Evolutionary conservation across 192 early-diverging fungal genomes (phyloP).

Genomic region (Linnemannia schmuckeri): DNA sequence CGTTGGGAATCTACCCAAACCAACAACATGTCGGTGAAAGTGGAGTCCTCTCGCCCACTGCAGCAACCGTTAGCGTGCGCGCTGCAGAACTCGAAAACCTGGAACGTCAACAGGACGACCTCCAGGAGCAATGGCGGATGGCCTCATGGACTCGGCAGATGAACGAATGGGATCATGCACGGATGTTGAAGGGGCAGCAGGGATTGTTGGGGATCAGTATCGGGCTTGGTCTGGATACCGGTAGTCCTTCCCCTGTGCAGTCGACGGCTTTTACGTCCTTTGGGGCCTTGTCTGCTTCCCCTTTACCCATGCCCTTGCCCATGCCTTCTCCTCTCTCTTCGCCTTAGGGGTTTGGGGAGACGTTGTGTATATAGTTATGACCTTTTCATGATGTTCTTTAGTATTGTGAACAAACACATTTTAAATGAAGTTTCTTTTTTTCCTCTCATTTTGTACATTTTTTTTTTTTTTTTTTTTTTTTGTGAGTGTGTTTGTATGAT

Average conservation of each 20-base stretch:
- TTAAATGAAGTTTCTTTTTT: neutral
- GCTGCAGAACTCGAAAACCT: slow-evolving; percentile 21
- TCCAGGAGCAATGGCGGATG: slow-evolving; percentile 48
- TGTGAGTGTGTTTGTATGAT: too few relatives aligned
- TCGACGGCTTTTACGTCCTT: neutral
- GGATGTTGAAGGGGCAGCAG: slow-evolving; percentile 38
- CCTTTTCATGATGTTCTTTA: neutral
- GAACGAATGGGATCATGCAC: slow-evolving; percentile 55
- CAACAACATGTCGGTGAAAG: neutral
- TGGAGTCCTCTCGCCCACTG: neutral
- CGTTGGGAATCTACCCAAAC: neutral
- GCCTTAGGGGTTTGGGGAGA: neutral
- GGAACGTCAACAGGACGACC: slow-evolving; percentile 25
- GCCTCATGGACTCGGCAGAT: slow-evolving; percentile 49
- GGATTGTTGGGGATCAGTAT: slow-evolving; percentile 23
- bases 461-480: too few relatives aligned
- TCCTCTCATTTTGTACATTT: neutral
- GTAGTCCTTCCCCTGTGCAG: neutral
- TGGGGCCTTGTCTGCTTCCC: neutral
- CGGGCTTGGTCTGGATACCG: neutral
- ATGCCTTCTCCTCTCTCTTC: neutral
- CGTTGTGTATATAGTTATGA: neutral
- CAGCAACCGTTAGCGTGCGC: neutral
- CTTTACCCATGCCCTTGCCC: neutral
- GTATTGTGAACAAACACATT: neutral